phyloP scores from a whole-genome alignment of 352 stramenopile genomes.

The Globisporangium iwayamae region DNA sequence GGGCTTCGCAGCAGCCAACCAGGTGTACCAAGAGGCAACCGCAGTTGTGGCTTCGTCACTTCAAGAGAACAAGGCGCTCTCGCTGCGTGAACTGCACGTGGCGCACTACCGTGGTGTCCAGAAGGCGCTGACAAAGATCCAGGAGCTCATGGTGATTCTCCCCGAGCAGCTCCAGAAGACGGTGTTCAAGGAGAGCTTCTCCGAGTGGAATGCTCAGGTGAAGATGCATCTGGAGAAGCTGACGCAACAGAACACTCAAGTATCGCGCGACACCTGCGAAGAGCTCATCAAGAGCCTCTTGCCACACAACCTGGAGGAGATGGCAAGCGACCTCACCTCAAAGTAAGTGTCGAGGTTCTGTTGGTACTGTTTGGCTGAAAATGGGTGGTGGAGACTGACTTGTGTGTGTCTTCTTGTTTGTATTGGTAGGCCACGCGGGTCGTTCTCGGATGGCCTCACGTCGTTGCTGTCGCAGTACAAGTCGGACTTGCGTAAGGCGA shows the following conservation, averaged over 20 bases:
- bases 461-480: constrained; percentile 57
- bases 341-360: constrained; percentile 7
- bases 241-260: constrained; percentile 13
- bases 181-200: constrained; percentile 27
- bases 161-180: constrained; percentile 29
- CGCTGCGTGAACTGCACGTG: constrained; percentile 22
- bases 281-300: constrained; percentile 26
- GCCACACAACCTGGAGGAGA: constrained; percentile 34
- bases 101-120: constrained; percentile 30
- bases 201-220: constrained; percentile 20
- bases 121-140: constrained; percentile 21
- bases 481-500: constrained; percentile 39
- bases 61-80: background rate
- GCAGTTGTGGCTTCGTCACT: background rate
- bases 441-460: constrained; percentile 50
- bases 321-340: constrained; percentile 29
- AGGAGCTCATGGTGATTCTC: constrained; percentile 21
- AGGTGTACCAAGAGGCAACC: constrained; percentile 21
- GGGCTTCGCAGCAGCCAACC: constrained; percentile 24
- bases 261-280: constrained; percentile 15
- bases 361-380: background rate
- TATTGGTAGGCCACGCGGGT: constrained; percentile 26
- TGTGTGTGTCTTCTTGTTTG: background rate
- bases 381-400: background rate
- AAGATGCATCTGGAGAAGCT: constrained; percentile 8